phyloP scores from a whole-genome alignment of 768 basidiomycete species.

The Sarcodon aspratus region DNA sequence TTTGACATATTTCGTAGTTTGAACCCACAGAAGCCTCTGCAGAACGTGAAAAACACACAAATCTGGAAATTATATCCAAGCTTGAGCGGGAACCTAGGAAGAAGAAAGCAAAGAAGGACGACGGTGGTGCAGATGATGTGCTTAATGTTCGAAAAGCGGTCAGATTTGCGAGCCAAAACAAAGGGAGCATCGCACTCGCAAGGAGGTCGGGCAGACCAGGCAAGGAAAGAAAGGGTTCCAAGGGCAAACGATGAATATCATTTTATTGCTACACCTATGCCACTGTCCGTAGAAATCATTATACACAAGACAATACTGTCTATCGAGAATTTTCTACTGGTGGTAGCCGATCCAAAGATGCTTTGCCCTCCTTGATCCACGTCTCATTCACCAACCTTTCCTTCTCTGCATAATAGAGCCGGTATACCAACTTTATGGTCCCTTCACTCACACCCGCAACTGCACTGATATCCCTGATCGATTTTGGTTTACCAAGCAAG shows the following conservation, averaged over 20 bases:
- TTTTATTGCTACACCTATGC: not conserved
- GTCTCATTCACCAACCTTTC: slow-evolving; percentile 77
- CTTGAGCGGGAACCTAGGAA: slow-evolving; percentile 54
- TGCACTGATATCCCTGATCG: slow-evolving; percentile 74
- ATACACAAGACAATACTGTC: not conserved
- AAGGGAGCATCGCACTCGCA: slow-evolving; percentile 49
- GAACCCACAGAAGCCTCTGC: slow-evolving; percentile 66
- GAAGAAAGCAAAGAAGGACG: slow-evolving; percentile 51
- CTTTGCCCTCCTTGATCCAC: slow-evolving; percentile 76
- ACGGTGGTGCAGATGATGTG: slow-evolving; percentile 30
- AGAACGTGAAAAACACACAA: slow-evolving; percentile 56
- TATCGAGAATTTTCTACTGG: slow-evolving; percentile 16
- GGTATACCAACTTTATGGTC: slow-evolving; percentile 87
- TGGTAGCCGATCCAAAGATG: slow-evolving; percentile 31
- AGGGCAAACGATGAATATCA: slow-evolving; percentile 17
- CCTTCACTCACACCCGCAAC: slow-evolving; percentile 94
- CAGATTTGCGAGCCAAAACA: slow-evolving; percentile 58
- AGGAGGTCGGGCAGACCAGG: slow-evolving; percentile 19
- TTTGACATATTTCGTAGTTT: slow-evolving; percentile 41
- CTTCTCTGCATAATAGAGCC: slow-evolving; percentile 60
- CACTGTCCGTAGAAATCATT: not conserved
- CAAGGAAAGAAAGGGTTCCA: slow-evolving; percentile 16
- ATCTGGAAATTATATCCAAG: slow-evolving; percentile 65
- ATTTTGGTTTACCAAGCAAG: slow-evolving; percentile 63
- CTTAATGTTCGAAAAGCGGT: slow-evolving; percentile 89